A percentile compares a stretch with the other conserved stretches of the same genome.
phyloP scores from a whole-genome alignment of 495 filamentous ascomycete species.

The Aspergillus steynii region DNA sequence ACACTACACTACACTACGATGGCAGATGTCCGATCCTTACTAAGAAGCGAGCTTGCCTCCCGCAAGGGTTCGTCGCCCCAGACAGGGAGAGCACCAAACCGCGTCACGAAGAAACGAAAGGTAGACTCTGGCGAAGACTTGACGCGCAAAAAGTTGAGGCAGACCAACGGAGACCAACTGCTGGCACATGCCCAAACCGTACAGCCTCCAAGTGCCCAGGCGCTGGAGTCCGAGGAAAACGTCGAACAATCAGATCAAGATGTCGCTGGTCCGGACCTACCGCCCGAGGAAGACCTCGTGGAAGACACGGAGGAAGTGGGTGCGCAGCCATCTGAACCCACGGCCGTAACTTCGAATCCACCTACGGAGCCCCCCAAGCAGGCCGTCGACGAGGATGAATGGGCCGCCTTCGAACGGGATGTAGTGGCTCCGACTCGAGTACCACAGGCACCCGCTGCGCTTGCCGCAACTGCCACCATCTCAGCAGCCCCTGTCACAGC shows the following conservation, averaged over 20 bases:
- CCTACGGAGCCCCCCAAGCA: conserved; percentile 18
- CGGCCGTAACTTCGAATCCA: conserved; percentile 17
- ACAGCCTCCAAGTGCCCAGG: conserved; percentile 27
- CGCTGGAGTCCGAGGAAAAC: conserved; percentile 20
- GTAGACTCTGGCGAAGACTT: conserved; percentile 48
- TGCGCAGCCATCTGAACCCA: conserved; percentile 16
- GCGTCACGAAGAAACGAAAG: conserved; percentile 59
- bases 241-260: conserved; percentile 37
- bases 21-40: conserved; percentile 81
- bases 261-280: conserved; percentile 28
- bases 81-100: conserved; percentile 37
- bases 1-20: conserved; percentile 41
- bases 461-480: conserved; percentile 55
- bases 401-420: conserved; percentile 90
- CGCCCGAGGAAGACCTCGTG: conserved; percentile 19
- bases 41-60: conserved; percentile 77
- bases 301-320: conserved; percentile 16
- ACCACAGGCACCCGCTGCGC: conserved; percentile 32
- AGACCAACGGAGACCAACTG: conserved; percentile 31
- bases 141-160: conserved; percentile 50
- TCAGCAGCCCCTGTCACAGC: conserved; percentile 66
- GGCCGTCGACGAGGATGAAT: conserved; percentile 75
- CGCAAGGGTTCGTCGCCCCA: conserved; percentile 61
- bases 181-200: conserved; percentile 23
- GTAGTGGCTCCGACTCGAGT: conserved; percentile 58